These are phyloP conservation scores for Annona squamosa DNA, from an alignment of 164 flowering plant genomes.

Conservation along the genomic window DNA sequence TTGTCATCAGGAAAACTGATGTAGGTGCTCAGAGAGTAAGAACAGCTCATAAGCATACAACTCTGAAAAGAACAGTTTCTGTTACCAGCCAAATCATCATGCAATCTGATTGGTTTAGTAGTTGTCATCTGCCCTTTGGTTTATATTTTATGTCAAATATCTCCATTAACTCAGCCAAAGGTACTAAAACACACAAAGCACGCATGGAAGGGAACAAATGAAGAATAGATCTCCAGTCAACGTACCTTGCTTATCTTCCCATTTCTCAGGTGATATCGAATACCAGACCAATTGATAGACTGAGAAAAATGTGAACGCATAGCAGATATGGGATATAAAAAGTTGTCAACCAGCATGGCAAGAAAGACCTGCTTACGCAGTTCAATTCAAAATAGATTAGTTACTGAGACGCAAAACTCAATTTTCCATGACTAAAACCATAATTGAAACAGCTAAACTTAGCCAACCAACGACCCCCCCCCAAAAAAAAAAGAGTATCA, in stretches of 20 bases:
- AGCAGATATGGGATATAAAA: conserved; percentile 80
- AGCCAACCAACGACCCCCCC: no score
- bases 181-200: background rate
- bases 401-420: background rate
- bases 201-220: background rate
- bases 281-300: conserved; percentile 94
- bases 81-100: no score
- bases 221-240: background rate
- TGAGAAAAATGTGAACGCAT: conserved; percentile 81
- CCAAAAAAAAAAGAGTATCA: no score
- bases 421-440: background rate
- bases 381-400: background rate
- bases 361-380: conserved; percentile 61
- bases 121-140: background rate
- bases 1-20: no score
- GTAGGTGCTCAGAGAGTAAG: no score
- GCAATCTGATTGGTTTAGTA: background rate
- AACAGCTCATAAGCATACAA: background rate
- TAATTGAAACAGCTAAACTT: background rate
- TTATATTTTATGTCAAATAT: background rate
- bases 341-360: conserved; percentile 90
- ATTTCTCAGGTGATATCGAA: conserved; percentile 73
- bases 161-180: no score
- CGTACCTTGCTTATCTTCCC: conserved; percentile 83
- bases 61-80: background rate